Percentiles rank a stretch among this genome's conserved stretches.
Conservation (phyloP, 1,284 basidiomycete genomes). For the Laetiporus sulphureus region DNA sequence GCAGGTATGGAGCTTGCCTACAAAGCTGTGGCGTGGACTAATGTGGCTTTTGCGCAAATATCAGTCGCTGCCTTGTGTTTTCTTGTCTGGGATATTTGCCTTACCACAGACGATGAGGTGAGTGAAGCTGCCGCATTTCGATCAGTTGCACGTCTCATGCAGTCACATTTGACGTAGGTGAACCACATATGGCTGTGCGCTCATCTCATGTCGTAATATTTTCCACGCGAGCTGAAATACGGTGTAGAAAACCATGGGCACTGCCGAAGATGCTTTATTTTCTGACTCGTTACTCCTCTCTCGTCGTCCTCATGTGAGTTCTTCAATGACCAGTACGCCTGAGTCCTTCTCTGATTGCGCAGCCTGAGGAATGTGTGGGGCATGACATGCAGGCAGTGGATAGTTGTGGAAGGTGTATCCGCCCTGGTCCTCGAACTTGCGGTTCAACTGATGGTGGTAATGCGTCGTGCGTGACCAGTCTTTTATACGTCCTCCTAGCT, state of each 20-base stretch:
- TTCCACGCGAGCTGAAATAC: no score
- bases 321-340: not conserved
- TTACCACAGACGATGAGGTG: slow-evolving; percentile 35
- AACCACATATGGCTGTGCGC: slow-evolving; percentile 15
- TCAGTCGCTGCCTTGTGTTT: slow-evolving; percentile 19
- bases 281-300: slow-evolving; percentile 22
- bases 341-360: not conserved
- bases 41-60: not conserved
- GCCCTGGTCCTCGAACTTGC: slow-evolving; percentile 24
- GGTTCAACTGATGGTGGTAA: slow-evolving; percentile 26
- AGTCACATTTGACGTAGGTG: slow-evolving; percentile 9
- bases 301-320: slow-evolving; percentile 21
- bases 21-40: not conserved
- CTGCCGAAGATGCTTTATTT: slow-evolving; percentile 21
- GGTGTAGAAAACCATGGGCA: slow-evolving; percentile 19
- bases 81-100: slow-evolving; percentile 31
- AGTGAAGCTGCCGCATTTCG: slow-evolving; percentile 3
- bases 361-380: slow-evolving; percentile 17
- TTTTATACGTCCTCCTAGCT: not conserved
- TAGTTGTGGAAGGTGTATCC: slow-evolving; percentile 26
- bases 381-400: slow-evolving; percentile 23
- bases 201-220: not conserved
- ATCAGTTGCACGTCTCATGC: not conserved
- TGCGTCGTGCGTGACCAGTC: slow-evolving; percentile 21
- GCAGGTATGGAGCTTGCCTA: slow-evolving; percentile 1